These are phyloP conservation scores for Suillus subluteus DNA, from an alignment of 768 basidiomycete species.

Conservation along the genomic window DNA sequence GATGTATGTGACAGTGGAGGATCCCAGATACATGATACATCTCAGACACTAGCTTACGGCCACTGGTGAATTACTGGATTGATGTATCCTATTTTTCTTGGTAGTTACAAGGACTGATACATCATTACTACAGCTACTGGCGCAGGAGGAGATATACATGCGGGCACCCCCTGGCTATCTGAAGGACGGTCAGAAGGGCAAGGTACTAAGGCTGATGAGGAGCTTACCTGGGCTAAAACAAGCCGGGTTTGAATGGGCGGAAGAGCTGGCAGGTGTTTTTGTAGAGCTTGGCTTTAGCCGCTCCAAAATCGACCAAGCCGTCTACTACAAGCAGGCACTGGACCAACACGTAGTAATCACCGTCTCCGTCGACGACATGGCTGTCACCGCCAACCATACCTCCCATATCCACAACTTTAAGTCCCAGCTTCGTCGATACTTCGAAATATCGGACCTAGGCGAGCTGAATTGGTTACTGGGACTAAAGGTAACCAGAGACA, in stretches of 20 bases:
- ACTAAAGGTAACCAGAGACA: conserved; percentile 23
- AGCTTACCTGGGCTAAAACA: conserved; percentile 46
- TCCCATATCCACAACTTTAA: not conserved
- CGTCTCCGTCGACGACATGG: conserved; percentile 37
- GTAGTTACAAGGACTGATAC: too few relatives aligned
- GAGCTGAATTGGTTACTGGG: conserved; percentile 26
- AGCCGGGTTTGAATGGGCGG: conserved; percentile 36
- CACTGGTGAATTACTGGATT: too few relatives aligned
- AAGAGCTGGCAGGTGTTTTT: conserved; percentile 7
- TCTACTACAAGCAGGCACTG: not conserved
- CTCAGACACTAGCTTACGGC: too few relatives aligned
- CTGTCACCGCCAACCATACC: conserved; percentile 27
- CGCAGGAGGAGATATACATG: conserved; percentile 45
- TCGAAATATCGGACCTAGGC: conserved; percentile 21
- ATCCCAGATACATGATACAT: too few relatives aligned
- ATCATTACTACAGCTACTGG: too few relatives aligned
- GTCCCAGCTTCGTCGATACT: not conserved
- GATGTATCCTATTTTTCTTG: too few relatives aligned
- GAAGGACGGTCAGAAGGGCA: conserved; percentile 20
- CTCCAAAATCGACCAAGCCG: not conserved
- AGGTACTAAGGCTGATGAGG: conserved; percentile 27
- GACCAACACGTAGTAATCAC: conserved; percentile 31
- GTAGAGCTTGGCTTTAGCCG: not conserved
- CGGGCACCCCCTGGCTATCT: conserved; percentile 34
- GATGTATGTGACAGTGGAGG: too few relatives aligned